Percentiles rank a stretch among this genome's conserved stretches.
Evolutionary conservation across 441 rosid genomes (phyloP).

Genomic region (Gossypium aridum): DNA sequence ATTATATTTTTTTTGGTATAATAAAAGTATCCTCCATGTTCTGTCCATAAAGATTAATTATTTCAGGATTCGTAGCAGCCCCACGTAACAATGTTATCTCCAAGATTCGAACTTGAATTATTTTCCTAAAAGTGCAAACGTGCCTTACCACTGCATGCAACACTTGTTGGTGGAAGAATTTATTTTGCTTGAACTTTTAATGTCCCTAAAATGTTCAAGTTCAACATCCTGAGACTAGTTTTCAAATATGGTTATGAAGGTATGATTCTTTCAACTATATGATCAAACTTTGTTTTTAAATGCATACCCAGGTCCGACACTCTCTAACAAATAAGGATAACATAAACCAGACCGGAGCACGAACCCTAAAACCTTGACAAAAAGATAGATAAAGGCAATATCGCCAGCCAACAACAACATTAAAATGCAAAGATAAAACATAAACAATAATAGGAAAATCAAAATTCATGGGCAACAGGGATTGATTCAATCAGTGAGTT

Average conservation of each 20-base stretch:
- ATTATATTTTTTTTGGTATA: not conserved
- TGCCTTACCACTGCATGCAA: no score
- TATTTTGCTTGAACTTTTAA: no score
- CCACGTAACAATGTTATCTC: no score
- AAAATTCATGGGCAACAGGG: not conserved
- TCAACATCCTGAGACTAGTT: not conserved
- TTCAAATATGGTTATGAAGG: not conserved
- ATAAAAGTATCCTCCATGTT: no score
- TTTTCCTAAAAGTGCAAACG: no score
- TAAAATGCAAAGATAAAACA: not conserved
- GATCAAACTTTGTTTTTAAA: not conserved
- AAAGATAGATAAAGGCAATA: not conserved
- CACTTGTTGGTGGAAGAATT: no score
- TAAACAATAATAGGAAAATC: not conserved
- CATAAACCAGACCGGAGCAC: not conserved
- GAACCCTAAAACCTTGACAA: not conserved
- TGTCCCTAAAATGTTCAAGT: not conserved
- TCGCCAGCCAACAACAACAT: not conserved
- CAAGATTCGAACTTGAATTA: no score
- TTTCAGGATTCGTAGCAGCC: no score
- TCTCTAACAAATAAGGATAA: not conserved
- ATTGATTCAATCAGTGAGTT: not conserved
- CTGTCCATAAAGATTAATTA: no score
- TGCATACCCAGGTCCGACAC: not conserved
- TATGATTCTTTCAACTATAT: not conserved